Evolutionary conservation across 2,329 filamentous ascomycete species (phyloP), one percentile per base, ranked within the genome.

Genomic region (Xylaria sp.): DNA sequence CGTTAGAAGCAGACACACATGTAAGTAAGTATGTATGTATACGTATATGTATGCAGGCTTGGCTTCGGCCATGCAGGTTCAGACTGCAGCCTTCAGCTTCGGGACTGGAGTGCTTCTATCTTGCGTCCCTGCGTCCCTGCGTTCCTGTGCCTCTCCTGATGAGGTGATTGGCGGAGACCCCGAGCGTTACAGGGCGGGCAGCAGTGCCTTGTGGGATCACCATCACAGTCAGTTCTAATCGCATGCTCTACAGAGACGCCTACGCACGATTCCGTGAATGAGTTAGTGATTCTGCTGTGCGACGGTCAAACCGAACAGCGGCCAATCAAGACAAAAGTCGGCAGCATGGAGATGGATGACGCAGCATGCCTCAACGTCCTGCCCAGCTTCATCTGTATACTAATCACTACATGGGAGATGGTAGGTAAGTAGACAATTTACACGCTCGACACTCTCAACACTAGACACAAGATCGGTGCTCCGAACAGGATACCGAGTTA

Each of bases 141-240:
- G 63, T 57, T 48, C 54, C 63, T 66, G 67, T 59, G 58, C 58
- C 60, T 64, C 64, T 44, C 54, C 56, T 49, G 54, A 46, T 31
- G 6, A 17, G 46, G 59, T 36, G 56, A 56, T 65, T 65, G 60
- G 61, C 65, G 61, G 61, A 57, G 23, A 3, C 28, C 40, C 67
- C 67, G 60, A 67, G 57, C 33, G 28, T 62, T 17, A 20, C 59
- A 57, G 3, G 23, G 44, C 31, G 53, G 56, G n/a, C 56, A 38
- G 42, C 56, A 51, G 31, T 60, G 56, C 51, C 63, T 64, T 38
- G 64, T 60, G 51, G 57, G 51, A 61, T 65, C 44, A 11, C 40
- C 36, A 61, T 57, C 40, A 36, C 42, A 28, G 33, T 49, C 38
- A 40, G 26, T 44, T 42, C 44, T 63, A 17, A 17, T 49, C 46